Percentiles rank a stretch among this genome's conserved stretches.
Evolutionary conservation across 371 early-diverging fungal genomes (phyloP).

Genomic region (Rhizopus sp.): DNA sequence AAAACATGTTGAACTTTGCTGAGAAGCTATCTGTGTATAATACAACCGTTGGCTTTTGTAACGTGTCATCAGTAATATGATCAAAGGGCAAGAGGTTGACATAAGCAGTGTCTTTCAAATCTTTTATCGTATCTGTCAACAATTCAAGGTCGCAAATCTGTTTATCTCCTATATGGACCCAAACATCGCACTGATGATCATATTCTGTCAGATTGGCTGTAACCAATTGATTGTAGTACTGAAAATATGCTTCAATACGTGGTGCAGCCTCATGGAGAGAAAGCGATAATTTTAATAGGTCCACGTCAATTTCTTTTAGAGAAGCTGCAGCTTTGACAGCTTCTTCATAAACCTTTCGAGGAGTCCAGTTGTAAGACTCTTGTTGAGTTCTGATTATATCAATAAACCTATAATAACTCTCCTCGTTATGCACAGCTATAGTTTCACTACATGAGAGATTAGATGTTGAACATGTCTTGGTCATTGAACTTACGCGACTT

Average conservation of each 20-base stretch:
- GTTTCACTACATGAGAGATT: slow-evolving; percentile 51
- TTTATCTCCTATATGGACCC: slow-evolving; percentile 66
- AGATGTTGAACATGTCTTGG: neutral
- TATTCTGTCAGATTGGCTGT: slow-evolving; percentile 44
- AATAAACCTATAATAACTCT: slow-evolving; percentile 62
- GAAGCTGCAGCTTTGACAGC: slow-evolving; percentile 14
- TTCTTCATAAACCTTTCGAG: slow-evolving; percentile 49
- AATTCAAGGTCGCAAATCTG: slow-evolving; percentile 63
- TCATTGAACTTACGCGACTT: slow-evolving; percentile 57
- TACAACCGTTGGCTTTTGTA: slow-evolving; percentile 24
- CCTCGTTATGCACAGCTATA: slow-evolving; percentile 60
- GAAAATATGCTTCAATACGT: slow-evolving; percentile 77
- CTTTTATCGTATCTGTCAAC: slow-evolving; percentile 14
- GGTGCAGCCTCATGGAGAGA: slow-evolving; percentile 76
- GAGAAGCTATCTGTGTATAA: slow-evolving; percentile 58
- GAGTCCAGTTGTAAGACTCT: slow-evolving; percentile 23
- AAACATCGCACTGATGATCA: slow-evolving; percentile 60
- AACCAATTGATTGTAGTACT: slow-evolving; percentile 71
- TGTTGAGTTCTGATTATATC: slow-evolving; percentile 33
- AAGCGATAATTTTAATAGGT: slow-evolving; percentile 58
- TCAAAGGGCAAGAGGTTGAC: slow-evolving; percentile 49
- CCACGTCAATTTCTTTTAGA: slow-evolving; percentile 23
- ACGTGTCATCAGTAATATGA: slow-evolving; percentile 21
- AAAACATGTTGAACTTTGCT: slow-evolving; percentile 44
- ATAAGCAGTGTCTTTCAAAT: slow-evolving; percentile 25